A percentile compares a stretch with the other conserved stretches of the same genome.
Evolutionary conservation across 495 filamentous ascomycete species (phyloP).

Genomic region (Xylaria bambusicola): DNA sequence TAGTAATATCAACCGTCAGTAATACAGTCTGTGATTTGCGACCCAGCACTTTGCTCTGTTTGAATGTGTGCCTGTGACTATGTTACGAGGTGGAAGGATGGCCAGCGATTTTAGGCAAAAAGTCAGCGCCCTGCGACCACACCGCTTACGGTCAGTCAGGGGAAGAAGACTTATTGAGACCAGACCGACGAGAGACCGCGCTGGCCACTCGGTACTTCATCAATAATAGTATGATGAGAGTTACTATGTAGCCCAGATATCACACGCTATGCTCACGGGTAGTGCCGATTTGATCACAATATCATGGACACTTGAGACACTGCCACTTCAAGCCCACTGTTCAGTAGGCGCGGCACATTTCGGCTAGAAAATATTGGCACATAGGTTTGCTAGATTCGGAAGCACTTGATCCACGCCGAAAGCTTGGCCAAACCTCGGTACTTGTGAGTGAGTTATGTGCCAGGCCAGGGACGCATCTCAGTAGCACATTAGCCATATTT

Average conservation of each 20-base stretch:
- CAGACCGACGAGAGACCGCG: background rate
- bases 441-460: slow-evolving; percentile 11
- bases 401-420: slow-evolving; percentile 13
- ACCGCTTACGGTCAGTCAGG: background rate
- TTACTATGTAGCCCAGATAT: background rate
- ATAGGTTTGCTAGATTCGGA: slow-evolving; percentile 6
- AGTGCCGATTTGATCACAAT: background rate
- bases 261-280: background rate
- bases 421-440: slow-evolving; percentile 11
- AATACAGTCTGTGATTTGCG: background rate
- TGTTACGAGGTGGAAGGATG: slow-evolving; percentile 5
- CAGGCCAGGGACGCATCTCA: background rate
- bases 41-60: background rate
- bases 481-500: background rate
- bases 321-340: background rate
- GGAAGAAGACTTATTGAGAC: background rate
- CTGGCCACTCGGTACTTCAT: background rate
- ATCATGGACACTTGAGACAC: background rate
- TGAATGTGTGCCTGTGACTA: background rate
- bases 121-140: slow-evolving; percentile 1
- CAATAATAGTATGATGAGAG: no score
- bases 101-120: slow-evolving; percentile 12
- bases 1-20: background rate
- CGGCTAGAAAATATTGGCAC: slow-evolving; percentile 5
- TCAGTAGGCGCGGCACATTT: slow-evolving; percentile 9